phyloP scores from a whole-genome alignment of 192 early-diverging fungal genomes.

The Coemansia erecta region DNA sequence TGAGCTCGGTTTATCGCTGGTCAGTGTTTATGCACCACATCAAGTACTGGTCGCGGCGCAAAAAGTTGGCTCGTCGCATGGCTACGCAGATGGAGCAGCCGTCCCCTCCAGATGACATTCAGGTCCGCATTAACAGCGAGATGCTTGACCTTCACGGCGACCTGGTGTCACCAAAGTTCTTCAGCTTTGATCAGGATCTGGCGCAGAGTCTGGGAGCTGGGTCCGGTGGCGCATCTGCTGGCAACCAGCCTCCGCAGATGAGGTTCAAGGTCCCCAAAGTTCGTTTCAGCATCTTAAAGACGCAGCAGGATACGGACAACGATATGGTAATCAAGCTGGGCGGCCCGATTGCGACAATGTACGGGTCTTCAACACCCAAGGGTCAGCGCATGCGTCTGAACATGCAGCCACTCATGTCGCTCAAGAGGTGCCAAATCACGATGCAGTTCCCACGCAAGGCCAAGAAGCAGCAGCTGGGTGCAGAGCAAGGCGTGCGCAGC shows the following conservation, averaged over 20 bases:
- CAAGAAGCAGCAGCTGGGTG: conserved; percentile 31
- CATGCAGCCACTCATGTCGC: conserved; percentile 39
- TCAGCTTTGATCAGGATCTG: conserved; percentile 24
- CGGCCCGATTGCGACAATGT: conserved; percentile 41
- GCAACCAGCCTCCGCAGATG: conserved; percentile 27
- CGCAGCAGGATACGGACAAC: conserved; percentile 18
- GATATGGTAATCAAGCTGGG: conserved; percentile 24
- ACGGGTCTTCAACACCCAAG: conserved; percentile 38
- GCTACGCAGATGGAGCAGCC: conserved; percentile 23
- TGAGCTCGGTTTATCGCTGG: conserved; percentile 50
- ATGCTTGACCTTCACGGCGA: conserved; percentile 38
- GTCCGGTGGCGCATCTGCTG: not conserved
- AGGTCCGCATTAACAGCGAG: conserved; percentile 36
- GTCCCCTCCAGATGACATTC: conserved; percentile 31
- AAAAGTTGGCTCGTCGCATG: conserved; percentile 41
- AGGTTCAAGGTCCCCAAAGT: conserved; percentile 37
- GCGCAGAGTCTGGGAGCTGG: conserved; percentile 12
- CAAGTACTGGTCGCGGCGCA: conserved; percentile 46
- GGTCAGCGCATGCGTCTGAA: conserved; percentile 14
- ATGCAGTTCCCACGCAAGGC: conserved; percentile 32
- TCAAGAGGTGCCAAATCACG: conserved; percentile 24
- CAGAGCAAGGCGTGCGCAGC: conserved; percentile 38
- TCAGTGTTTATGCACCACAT: conserved; percentile 50
- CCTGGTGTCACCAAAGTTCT: conserved; percentile 40
- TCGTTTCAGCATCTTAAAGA: conserved; percentile 24